A percentile compares a stretch with the other conserved stretches of the same genome.
Evolutionary conservation across 306 rosid genomes (phyloP).

Genomic region (Crotalaria pallida): DNA sequence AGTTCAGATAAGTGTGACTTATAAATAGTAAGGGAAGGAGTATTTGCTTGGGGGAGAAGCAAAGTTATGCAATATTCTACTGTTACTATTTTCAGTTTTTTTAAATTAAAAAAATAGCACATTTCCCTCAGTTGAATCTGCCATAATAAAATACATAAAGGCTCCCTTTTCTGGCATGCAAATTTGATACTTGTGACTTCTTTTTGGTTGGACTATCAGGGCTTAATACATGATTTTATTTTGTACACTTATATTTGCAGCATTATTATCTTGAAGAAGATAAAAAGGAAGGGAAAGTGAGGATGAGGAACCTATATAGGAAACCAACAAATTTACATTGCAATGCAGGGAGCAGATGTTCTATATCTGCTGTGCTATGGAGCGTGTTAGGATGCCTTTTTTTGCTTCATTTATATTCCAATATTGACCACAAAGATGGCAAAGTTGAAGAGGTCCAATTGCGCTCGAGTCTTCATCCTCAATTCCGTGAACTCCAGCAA

Average conservation of each 20-base stretch:
- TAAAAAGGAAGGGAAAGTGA: conserved; percentile 52
- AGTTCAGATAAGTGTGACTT: too few relatives aligned
- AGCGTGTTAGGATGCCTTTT: conserved; percentile 70
- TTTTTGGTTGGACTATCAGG: conserved; percentile 40
- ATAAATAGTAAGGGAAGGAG: too few relatives aligned
- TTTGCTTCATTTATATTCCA: conserved; percentile 50
- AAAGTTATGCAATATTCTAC: not conserved
- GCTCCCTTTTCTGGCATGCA: not conserved
- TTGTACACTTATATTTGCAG: conserved; percentile 66
- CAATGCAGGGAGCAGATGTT: conserved; percentile 81
- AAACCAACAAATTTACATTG: conserved; percentile 71
- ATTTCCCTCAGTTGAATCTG: not conserved
- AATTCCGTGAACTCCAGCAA: conserved; percentile 62
- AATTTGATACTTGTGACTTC: conserved; percentile 26
- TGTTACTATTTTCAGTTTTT: not conserved
- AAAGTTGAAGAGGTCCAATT: conserved; percentile 30
- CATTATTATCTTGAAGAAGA: conserved; percentile 61
- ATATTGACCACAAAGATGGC: conserved; percentile 35
- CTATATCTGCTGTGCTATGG: conserved; percentile 49
- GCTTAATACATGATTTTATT: conserved; percentile 52
- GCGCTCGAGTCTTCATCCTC: conserved; percentile 35
- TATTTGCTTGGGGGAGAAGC: not conserved
- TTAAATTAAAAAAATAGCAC: not conserved
- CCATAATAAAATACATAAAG: not conserved
- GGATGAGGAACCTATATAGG: conserved; percentile 74